Evolutionary conservation across 2,329 filamentous ascomycete species (phyloP), one percentile per base, ranked within the genome.

Genomic region (Septoria petroselini): DNA sequence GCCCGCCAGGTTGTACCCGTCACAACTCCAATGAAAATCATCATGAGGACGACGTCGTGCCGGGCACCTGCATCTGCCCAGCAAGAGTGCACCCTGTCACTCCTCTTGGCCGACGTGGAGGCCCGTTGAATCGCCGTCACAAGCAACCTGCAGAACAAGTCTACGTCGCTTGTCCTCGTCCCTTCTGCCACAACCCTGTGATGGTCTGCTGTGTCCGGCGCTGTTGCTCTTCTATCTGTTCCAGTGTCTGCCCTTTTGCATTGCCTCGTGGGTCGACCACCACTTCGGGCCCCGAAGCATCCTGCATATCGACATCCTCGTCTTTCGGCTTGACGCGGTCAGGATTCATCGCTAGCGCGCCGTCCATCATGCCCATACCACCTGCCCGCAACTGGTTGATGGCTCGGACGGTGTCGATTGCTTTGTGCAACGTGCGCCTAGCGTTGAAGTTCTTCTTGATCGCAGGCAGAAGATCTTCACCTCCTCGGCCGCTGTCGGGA

Each of bases 401-500:
- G 2, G 82, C 82, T 18, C 82, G 74, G 25, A 85, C 82, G 1
- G 82, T 84, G 65, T 85, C 82, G 59, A 85, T 85, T 12, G 82
- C 82, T 50, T 82, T 82, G 67, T 85, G 82, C 29, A 85, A 70
- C 9, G 81, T 84, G 34, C 81, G 71, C 2, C 82, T 70, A 1
- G 82, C 82, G 56, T 85, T 85, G 73, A 85, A 85, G 64, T 85
- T 85, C 75, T 84, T 84, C 75, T 84, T 84, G 55, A 85, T 79
- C 0, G 77, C 82, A 2, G 82, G 82, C 40, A 85, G 67, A 23
- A 85, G 69, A 68, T 85, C 82, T 58, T 77, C 73, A 39, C 59
- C 66, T 35, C 65, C 65, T 65, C 71, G 57, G 58, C 71, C 71
- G 53, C 76, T 74, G 50, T 75, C 72, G 1, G 78, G 74, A 23